Evolutionary conservation across 2,329 filamentous ascomycete species (phyloP), one percentile per base, ranked within the genome.

Genomic region (Arthroderma uncinatum): DNA sequence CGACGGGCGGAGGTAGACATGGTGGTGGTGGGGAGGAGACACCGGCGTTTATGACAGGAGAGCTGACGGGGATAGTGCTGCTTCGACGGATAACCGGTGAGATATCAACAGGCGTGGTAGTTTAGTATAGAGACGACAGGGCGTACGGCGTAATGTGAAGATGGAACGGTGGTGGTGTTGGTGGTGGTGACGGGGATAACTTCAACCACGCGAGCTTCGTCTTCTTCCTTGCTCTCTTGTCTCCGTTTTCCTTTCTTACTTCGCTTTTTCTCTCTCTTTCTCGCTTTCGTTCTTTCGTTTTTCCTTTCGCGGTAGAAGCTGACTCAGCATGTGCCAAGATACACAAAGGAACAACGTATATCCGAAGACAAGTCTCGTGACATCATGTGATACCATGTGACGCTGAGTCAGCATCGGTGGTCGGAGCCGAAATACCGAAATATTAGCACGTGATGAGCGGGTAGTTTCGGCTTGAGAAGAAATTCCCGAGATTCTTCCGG

Each of bases 1-100:
- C 93, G 88, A 71, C 93, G 87, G 65, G 93, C 93, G 65, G 92
- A 87, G 62, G 93, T 97, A 67, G 92, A 97, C 92, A 89, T 90
- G 65, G 64, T 76, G 69, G 60, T 56, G 33, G 12, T 5, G 21
- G 44, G 21, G 23, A 9, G 21, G 21, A 48, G 42, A 55, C 53
- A 57, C 53, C 53, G 47, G 37, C n/a, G n/a, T n/a, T n/a, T n/a
- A n/a, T n/a, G 19, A 33, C 30, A 39, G 50, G 6, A 37, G 21
- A 53, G 19, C n/a, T n/a, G n/a, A n/a, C n/a, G n/a, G n/a, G n/a
- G n/a, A n/a, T n/a, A n/a, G n/a, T n/a, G n/a, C n/a, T n/a, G n/a
- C n/a, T n/a, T n/a, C n/a, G n/a, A n/a, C n/a, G n/a, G n/a, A n/a
- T n/a, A n/a, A n/a, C n/a, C n/a, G n/a, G n/a, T n/a, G n/a, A n/a